phyloP scores from a whole-genome alignment of 805 yeast genomes.

The Lipomyces lipofer region DNA sequence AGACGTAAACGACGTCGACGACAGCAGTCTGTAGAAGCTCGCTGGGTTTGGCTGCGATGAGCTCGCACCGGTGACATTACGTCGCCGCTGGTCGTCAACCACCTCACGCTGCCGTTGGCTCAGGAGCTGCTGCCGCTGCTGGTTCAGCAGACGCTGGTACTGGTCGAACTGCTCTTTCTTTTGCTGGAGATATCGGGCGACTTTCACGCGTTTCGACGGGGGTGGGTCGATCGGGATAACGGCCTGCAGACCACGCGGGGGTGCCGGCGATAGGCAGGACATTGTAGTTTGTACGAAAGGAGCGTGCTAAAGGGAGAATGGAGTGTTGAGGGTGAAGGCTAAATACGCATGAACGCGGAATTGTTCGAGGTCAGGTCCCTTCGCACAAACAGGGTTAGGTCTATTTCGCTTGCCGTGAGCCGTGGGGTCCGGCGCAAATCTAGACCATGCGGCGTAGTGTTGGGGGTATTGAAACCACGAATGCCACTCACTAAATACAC shows the following conservation, averaged over 20 bases:
- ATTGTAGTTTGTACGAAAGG: no score
- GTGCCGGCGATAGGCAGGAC: constrained; percentile 31
- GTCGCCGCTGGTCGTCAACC: background rate
- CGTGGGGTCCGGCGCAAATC: no score
- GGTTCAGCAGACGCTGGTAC: constrained; percentile 25
- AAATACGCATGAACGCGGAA: no score
- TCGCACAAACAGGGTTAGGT: no score
- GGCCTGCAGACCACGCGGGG: constrained; percentile 29
- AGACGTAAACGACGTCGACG: constrained; percentile 30
- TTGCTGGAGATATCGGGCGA: constrained; percentile 23
- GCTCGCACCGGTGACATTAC: background rate
- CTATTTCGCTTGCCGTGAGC: no score
- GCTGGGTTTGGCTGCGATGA: background rate
- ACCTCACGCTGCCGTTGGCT: constrained; percentile 12
- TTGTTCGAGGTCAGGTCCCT: no score
- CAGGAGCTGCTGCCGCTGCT: constrained; percentile 23
- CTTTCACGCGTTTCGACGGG: constrained; percentile 30
- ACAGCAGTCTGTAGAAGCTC: constrained; percentile 21
- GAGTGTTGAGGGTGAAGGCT: no score
- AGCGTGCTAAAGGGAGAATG: no score
- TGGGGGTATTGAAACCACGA: no score
- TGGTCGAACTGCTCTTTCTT: constrained; percentile 31
- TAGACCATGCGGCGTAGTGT: no score
- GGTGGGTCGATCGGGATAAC: constrained; percentile 31
- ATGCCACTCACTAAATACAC: no score